Evolutionary conservation across 768 basidiomycete genomes (phyloP).

Genomic region (Collybiopsis luxurians): DNA sequence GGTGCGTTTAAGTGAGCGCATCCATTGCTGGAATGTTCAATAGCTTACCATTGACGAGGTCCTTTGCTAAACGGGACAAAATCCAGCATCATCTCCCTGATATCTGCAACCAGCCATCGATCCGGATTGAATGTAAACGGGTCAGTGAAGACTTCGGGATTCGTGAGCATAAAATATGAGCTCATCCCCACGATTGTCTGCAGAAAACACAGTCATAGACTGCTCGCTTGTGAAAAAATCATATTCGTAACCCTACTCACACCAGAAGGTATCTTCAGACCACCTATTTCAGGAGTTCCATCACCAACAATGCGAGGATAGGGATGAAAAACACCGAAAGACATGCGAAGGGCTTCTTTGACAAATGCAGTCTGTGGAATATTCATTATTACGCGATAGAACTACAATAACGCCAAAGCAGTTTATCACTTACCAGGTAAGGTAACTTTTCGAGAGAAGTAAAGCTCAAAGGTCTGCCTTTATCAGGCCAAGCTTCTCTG

Average conservation of each 20-base stretch:
- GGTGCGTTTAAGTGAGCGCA: neutral
- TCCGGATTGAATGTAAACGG: conserved; percentile 35
- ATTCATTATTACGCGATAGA: no score
- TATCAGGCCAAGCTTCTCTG: conserved; percentile 30
- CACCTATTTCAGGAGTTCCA: no score
- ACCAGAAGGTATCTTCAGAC: no score
- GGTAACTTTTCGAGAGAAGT: conserved; percentile 32
- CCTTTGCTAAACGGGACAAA: no score
- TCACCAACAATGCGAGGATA: conserved; percentile 38
- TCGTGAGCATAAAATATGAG: conserved; percentile 33
- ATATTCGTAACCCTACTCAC: conserved; percentile 28
- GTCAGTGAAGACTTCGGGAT: conserved; percentile 36
- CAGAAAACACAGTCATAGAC: neutral
- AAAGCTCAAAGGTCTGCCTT: conserved; percentile 21
- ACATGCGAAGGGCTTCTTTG: conserved; percentile 43
- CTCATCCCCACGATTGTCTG: conserved; percentile 42
- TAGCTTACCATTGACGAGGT: neutral
- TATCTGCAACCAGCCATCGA: no score
- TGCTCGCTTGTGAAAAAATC: no score
- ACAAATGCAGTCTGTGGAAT: conserved; percentile 48
- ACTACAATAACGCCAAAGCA: no score
- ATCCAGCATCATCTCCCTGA: no score
- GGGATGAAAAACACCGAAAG: conserved; percentile 34
- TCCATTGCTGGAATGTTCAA: neutral
- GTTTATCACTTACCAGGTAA: conserved; percentile 31